These are phyloP conservation scores for Penicillium sp. DNA, from an alignment of 2,329 filamentous ascomycete species.

Conservation along the genomic window DNA sequence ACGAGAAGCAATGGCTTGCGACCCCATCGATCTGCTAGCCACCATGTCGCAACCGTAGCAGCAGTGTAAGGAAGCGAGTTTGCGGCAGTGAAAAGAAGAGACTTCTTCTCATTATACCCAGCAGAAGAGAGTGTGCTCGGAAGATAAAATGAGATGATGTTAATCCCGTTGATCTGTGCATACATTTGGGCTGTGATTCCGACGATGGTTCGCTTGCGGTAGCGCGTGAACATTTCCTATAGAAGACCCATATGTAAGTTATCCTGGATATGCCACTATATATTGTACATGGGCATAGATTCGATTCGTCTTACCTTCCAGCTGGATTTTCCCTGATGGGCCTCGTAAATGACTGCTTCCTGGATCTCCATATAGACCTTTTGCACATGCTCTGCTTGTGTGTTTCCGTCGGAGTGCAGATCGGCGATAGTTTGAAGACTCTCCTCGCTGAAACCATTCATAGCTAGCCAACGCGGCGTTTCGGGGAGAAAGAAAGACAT, in stretches of 20 bases:
- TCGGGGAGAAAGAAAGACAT: conserved; percentile 46
- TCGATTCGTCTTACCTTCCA: conserved; percentile 38
- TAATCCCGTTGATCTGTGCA: conserved; percentile 48
- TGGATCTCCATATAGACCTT: conserved; percentile 43
- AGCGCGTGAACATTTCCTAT: conserved; percentile 49
- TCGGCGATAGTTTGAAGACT: conserved; percentile 47
- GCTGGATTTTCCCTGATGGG: conserved; percentile 37
- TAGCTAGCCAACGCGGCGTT: conserved; percentile 47
- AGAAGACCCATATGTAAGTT: neutral
- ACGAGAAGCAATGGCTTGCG: conserved; percentile 40
- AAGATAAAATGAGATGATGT: conserved; percentile 50
- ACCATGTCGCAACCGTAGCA: conserved; percentile 47
- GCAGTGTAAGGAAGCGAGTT: conserved; percentile 47
- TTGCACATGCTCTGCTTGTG: conserved; percentile 39
- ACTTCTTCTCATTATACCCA: conserved; percentile 43
- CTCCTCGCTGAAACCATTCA: conserved; percentile 46
- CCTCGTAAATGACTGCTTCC: conserved; percentile 44
- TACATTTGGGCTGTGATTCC: conserved; percentile 49
- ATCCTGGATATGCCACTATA: too few relatives aligned
- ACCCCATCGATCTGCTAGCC: conserved; percentile 46
- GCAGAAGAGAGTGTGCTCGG: conserved; percentile 41
- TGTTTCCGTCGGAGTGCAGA: conserved; percentile 43
- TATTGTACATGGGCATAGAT: too few relatives aligned
- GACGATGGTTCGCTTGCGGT: conserved; percentile 48
- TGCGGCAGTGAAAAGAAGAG: conserved; percentile 46